Evolutionary conservation across 202 grass and related monocot genomes (phyloP).

Genomic region (Zoysia matrella): DNA sequence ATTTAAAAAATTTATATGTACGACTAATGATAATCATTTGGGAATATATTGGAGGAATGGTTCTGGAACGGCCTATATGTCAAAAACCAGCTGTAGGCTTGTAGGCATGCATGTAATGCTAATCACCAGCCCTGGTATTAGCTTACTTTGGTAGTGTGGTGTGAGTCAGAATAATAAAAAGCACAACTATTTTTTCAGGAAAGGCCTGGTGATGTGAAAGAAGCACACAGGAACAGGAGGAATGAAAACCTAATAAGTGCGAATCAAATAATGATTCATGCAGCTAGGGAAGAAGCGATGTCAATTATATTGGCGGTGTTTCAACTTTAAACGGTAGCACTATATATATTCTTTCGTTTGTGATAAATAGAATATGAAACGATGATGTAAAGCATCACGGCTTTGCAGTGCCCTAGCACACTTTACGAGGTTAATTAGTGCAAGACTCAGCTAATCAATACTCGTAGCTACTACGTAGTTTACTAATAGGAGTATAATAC

Average conservation of each 20-base stretch:
- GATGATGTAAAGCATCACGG: not conserved
- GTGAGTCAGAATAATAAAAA: constrained; percentile 24
- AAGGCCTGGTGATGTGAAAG: constrained; percentile 7
- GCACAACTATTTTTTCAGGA: constrained; percentile 3
- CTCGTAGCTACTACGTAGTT: not conserved
- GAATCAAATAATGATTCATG: not conserved
- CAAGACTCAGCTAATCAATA: not conserved
- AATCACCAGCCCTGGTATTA: constrained; percentile 30
- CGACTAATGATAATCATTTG: constrained; percentile 52
- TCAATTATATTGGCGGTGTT: constrained; percentile 33
- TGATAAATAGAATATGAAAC: constrained; percentile 9
- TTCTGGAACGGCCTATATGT: constrained; percentile 45
- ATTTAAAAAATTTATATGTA: no score
- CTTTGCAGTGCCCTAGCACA: not conserved
- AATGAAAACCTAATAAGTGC: not conserved
- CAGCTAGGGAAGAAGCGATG: not conserved
- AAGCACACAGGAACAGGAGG: not conserved
- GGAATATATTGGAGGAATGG: constrained; percentile 52
- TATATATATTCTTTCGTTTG: not conserved
- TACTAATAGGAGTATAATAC: not conserved
- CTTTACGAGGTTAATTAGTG: not conserved
- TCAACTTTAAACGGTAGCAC: constrained; percentile 31
- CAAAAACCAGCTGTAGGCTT: constrained; percentile 32
- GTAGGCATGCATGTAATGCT: constrained; percentile 52
- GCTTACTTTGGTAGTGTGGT: constrained; percentile 26